Conservation (phyloP, 306 rosid genomes). For the Prosopis cineraria region DNA sequence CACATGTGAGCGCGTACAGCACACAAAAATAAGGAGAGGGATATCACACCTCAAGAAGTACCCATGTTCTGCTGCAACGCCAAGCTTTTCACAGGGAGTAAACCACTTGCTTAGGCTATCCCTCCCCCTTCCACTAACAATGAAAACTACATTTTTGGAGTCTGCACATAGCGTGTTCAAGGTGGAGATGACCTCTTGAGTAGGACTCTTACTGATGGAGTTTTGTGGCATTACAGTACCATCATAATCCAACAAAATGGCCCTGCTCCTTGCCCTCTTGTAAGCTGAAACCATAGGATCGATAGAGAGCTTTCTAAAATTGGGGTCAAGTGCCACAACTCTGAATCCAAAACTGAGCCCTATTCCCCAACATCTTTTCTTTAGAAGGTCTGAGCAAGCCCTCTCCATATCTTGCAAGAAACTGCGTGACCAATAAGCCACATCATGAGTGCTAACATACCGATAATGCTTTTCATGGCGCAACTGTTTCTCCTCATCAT, state of each 20-base stretch:
- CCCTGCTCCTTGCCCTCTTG: slow-evolving; percentile 57
- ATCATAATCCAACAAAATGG: slow-evolving; percentile 82
- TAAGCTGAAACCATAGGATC: slow-evolving; percentile 67
- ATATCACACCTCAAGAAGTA: slow-evolving; percentile 64
- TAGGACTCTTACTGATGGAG: slow-evolving; percentile 66
- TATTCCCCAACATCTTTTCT: slow-evolving; percentile 74
- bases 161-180: slow-evolving; percentile 62
- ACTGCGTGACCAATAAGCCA: slow-evolving; percentile 82
- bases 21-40: slow-evolving; percentile 26
- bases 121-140: slow-evolving; percentile 82
- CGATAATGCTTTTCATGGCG: slow-evolving; percentile 83
- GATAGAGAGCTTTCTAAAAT: slow-evolving; percentile 70
- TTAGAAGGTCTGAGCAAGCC: slow-evolving; percentile 72
- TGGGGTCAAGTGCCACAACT: slow-evolving; percentile 84
- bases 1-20: background rate
- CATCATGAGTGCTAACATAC: slow-evolving; percentile 72
- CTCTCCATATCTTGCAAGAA: slow-evolving; percentile 86
- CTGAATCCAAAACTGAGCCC: slow-evolving; percentile 83
- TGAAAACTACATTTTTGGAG: slow-evolving; percentile 71
- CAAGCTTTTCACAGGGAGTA: slow-evolving; percentile 63
- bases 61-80: slow-evolving; percentile 88
- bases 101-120: slow-evolving; percentile 72
- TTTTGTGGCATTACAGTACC: slow-evolving; percentile 86
- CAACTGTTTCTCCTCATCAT: slow-evolving; percentile 63
- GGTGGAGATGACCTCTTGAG: slow-evolving; percentile 60